Percentiles rank a stretch among this genome's conserved stretches.
These are phyloP conservation scores for Geosmithia putterillii DNA, from an alignment of 2,329 filamentous ascomycete species.

Conservation along the genomic window DNA sequence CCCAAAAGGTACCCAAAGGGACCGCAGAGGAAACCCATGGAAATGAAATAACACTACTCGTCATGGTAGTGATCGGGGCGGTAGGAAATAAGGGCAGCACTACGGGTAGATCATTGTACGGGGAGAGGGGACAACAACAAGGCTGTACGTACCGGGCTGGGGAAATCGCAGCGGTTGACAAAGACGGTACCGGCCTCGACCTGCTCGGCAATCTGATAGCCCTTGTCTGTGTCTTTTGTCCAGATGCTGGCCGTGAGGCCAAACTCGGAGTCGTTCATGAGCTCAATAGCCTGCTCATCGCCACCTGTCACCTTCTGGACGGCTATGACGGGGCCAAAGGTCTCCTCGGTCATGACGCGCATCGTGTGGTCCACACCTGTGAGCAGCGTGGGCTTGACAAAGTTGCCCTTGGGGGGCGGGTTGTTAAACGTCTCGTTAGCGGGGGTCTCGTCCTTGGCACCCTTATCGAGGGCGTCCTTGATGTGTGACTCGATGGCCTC, in stretches of 20 bases:
- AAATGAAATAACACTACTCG: no score
- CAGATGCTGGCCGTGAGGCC: slow-evolving; percentile 94
- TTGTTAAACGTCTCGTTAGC: slow-evolving; percentile 65
- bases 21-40: no score
- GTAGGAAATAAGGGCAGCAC: no score
- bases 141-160: slow-evolving; percentile 79
- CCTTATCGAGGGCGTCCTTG: slow-evolving; percentile 69
- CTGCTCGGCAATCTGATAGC: slow-evolving; percentile 62
- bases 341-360: slow-evolving; percentile 86
- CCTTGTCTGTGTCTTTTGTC: slow-evolving; percentile 74
- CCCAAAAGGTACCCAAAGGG: no score
- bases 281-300: slow-evolving; percentile 66
- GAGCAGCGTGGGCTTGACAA: slow-evolving; percentile 74
- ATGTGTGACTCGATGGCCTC: slow-evolving; percentile 68
- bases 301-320: slow-evolving; percentile 75
- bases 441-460: slow-evolving; percentile 75
- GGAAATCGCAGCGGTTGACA: slow-evolving; percentile 88
- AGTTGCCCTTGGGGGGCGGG: slow-evolving; percentile 71
- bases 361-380: slow-evolving; percentile 71
- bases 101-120: background rate
- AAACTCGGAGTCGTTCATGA: slow-evolving; percentile 95
- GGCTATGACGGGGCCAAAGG: slow-evolving; percentile 85
- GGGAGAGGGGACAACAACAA: background rate
- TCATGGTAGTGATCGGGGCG: no score
- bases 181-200: slow-evolving; percentile 93